Evolutionary conservation across 768 basidiomycete species (phyloP), one percentile per base, ranked within the genome.

Genomic region (Mycena sanguinolenta): DNA sequence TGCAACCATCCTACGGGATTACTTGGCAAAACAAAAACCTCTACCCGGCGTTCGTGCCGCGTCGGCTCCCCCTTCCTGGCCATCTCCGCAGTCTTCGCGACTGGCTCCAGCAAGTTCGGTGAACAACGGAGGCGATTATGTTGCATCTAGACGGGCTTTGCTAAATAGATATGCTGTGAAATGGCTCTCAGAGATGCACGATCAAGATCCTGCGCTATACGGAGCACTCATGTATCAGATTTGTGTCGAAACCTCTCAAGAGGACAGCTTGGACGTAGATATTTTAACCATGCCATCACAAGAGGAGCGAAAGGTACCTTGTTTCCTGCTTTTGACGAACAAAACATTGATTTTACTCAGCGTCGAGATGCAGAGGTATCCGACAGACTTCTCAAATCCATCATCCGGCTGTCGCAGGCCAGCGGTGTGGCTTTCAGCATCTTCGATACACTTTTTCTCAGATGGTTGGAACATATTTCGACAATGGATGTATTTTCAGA

Each of bases 101-200:
- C 78, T 80, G 34, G 75, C 79, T 1, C 74, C 82, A 12, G 74
- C 81, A 4, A 82, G 79, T 71, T 83, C 87, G 16, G 79, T 81
- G 9, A 87, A 86, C 63, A 92, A 89, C 76, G 92, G 93, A 0
- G 89, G 91, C 23, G 90, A 92, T 70, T 95, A 94, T 77, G 82
- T 93, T 53, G 86, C 88, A 19, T 83, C 87, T 28, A 83, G 94
- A 44, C 84, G 87, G 44, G 79, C 82, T 2, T 79, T 95, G 25
- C 78, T 90, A 59, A 74, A 78, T 23, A 85, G 82, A 71, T 94
- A 92, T 76, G 91, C 85, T 17, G 76, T 83, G 21, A 87, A 86
- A 25, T 96, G 95, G 95, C 81, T 95, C 52, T 80, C 85, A 32
- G 89, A 91, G 42, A 79, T 95, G 28, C 91, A 94, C 77, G 84